Evolutionary conservation across 306 rosid species (phyloP).

Genomic region (Senna siamea): DNA sequence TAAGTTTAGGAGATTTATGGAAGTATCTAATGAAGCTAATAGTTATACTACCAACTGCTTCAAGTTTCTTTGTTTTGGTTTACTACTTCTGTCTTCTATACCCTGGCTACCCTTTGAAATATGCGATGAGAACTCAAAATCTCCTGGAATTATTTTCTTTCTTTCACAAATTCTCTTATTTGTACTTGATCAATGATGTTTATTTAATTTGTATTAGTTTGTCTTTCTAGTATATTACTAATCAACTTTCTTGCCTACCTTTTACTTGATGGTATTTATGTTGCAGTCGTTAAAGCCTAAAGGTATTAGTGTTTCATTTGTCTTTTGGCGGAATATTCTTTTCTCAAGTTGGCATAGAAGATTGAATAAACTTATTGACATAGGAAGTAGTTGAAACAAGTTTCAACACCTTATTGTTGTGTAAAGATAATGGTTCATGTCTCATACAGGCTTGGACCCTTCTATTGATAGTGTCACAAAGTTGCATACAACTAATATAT

Average conservation of each 20-base stretch:
- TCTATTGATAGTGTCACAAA: slow-evolving; percentile 11
- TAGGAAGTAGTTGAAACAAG: slow-evolving; percentile 38
- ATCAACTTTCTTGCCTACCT: slow-evolving; percentile 2
- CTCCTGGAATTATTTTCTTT: slow-evolving; percentile 24
- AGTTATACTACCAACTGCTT: slow-evolving; percentile 21
- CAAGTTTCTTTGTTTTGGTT: not conserved
- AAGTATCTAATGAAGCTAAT: slow-evolving; percentile 25
- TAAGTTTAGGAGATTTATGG: slow-evolving; percentile 20
- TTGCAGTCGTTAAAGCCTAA: slow-evolving; percentile 29
- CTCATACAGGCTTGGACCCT: slow-evolving; percentile 26
- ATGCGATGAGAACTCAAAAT: slow-evolving; percentile 11
- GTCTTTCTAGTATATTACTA: slow-evolving; percentile 12
- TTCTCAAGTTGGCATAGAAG: slow-evolving; percentile 28
- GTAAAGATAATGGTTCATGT: slow-evolving; percentile 21
- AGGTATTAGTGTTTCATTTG: slow-evolving; percentile 34
- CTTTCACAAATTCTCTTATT: slow-evolving; percentile 20
- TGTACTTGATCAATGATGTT: slow-evolving; percentile 7
- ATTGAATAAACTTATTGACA: slow-evolving; percentile 17
- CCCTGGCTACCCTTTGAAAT: slow-evolving; percentile 25
- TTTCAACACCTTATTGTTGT: slow-evolving; percentile 24
- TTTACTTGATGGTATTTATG: slow-evolving; percentile 16
- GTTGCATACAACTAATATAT: slow-evolving; percentile 13
- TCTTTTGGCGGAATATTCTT: slow-evolving; percentile 32
- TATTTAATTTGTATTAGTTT: not conserved
- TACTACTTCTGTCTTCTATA: not conserved